These are phyloP conservation scores for Trametes cingulata DNA, from an alignment of 768 basidiomycete species.

Conservation along the genomic window DNA sequence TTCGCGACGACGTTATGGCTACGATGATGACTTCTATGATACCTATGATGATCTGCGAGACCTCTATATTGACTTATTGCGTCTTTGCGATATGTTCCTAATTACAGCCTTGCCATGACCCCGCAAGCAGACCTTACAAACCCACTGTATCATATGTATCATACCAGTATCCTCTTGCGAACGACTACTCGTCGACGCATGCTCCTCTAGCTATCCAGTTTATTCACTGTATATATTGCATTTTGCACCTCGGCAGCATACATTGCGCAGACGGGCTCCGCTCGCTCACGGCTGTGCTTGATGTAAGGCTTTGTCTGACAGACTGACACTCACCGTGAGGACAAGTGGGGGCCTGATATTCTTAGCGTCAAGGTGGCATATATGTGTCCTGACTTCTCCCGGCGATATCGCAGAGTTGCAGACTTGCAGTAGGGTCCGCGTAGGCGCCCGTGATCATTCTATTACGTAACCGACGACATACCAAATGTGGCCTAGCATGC, in stretches of 20 bases:
- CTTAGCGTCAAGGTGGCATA: too few species aligned
- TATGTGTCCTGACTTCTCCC: too few species aligned
- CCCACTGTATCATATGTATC: conserved; percentile 23
- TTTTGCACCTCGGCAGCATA: too few species aligned
- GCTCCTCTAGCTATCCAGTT: background rate
- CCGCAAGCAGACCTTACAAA: background rate
- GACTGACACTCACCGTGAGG: too few species aligned
- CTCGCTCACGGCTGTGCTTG: background rate
- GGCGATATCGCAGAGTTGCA: too few species aligned
- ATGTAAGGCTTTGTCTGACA: too few species aligned
- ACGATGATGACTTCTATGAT: conserved; percentile 18
- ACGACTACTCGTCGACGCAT: background rate
- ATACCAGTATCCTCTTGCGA: background rate
- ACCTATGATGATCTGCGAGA: conserved; percentile 22
- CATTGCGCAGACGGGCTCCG: too few species aligned
- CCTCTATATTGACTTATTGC: conserved; percentile 8
- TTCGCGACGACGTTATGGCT: conserved; percentile 13
- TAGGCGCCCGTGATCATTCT: too few species aligned
- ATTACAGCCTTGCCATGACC: conserved; percentile 7
- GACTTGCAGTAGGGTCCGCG: too few species aligned
- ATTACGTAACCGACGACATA: background rate
- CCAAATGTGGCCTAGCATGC: background rate
- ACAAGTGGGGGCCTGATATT: too few species aligned
- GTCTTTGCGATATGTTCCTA: conserved; percentile 8
- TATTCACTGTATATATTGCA: background rate